phyloP scores from a whole-genome alignment of 345 rosid species.

The Euphorbia lathyris region DNA sequence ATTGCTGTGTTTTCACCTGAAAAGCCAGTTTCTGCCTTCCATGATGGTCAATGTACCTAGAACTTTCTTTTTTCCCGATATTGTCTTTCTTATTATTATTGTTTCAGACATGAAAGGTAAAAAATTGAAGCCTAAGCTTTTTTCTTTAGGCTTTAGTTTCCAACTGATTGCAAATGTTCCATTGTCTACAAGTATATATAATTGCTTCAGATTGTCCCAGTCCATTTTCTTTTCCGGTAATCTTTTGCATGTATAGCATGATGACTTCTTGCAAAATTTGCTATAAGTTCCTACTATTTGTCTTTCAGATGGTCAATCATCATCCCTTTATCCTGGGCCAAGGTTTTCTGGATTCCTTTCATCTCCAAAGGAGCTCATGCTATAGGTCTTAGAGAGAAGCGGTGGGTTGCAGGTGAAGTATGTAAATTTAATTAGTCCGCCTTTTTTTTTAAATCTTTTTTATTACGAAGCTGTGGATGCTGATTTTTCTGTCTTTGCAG shows the following conservation, averaged over 20 bases:
- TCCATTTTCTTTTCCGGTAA: background rate
- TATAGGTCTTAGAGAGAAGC: slow-evolving; percentile 83
- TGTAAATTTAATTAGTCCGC: slow-evolving; percentile 16
- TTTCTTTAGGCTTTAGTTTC: background rate
- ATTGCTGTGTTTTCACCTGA: background rate
- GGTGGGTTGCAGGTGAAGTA: slow-evolving; percentile 80
- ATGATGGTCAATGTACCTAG: background rate
- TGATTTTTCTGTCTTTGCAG: slow-evolving; percentile 37
- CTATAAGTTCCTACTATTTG: background rate
- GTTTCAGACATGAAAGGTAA: background rate
- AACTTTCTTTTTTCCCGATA: background rate
- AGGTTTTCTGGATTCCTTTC: slow-evolving; percentile 62
- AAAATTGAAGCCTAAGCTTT: background rate
- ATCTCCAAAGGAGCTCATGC: slow-evolving; percentile 71
- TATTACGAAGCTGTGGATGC: background rate
- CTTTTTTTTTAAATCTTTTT: background rate
- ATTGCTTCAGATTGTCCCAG: background rate
- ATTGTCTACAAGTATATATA: background rate
- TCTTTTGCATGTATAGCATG: background rate
- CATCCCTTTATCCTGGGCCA: slow-evolving; percentile 80
- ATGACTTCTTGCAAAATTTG: background rate
- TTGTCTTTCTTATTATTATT: background rate
- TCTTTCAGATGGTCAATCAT: slow-evolving; percentile 76
- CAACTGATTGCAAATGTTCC: background rate
- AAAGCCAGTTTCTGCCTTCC: background rate